Evolutionary conservation across 106 monocot species (phyloP).

Genomic region (Phalaenopsis equestris): DNA sequence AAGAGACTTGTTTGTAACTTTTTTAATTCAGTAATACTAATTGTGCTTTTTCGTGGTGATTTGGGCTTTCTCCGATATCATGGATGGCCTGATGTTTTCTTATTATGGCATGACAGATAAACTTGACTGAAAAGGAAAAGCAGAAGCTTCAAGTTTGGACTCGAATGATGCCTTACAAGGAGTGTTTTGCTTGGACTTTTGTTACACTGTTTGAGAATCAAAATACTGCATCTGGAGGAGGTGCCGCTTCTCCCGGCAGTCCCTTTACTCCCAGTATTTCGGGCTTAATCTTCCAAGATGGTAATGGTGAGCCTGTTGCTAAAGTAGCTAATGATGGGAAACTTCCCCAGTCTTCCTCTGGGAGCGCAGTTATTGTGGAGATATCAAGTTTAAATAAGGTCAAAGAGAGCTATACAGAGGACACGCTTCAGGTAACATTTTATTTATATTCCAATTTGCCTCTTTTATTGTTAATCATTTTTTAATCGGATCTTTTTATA

Average conservation of each 20-base stretch:
- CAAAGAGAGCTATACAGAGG: conserved; percentile 92
- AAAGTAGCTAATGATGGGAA: conserved; percentile 64
- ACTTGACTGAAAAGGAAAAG: conserved; percentile 85
- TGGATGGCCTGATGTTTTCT: neutral
- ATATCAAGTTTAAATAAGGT: conserved; percentile 95
- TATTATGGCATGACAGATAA: conserved; percentile 34
- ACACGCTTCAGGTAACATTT: conserved; percentile 73
- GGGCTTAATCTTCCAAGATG: conserved; percentile 63
- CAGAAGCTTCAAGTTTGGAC: conserved; percentile 98
- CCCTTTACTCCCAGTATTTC: conserved; percentile 64
- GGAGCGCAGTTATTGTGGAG: conserved; percentile 80
- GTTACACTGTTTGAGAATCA: conserved; percentile 87
- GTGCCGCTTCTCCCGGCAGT: conserved; percentile 79
- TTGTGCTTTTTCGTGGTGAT: no score
- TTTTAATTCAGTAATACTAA: no score
- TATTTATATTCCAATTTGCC: neutral
- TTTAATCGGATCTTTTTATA: neutral
- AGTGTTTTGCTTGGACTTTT: conserved; percentile 91
- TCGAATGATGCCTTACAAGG: conserved; percentile 84
- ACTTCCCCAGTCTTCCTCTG: conserved; percentile 50
- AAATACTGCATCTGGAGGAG: conserved; percentile 26
- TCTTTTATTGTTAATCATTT: neutral
- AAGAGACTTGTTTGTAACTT: no score
- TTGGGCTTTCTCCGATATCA: no score
- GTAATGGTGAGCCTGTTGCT: conserved; percentile 42